phyloP scores from a whole-genome alignment of 2,329 filamentous ascomycete genomes.

The Mariannaea elegans region DNA sequence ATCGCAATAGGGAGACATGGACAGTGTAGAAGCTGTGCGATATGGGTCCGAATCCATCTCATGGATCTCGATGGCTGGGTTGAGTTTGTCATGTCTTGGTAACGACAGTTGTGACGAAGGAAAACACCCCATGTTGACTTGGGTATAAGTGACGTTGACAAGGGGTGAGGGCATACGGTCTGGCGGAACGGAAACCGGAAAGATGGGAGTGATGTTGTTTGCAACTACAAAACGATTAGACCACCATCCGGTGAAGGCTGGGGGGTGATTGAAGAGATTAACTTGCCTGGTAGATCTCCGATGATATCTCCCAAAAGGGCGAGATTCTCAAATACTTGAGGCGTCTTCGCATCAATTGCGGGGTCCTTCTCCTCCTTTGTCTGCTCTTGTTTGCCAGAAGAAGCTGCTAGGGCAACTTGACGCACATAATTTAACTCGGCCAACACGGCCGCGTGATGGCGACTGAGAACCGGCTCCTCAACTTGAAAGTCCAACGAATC shows the following conservation, averaged over 20 bases:
- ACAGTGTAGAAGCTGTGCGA: background rate
- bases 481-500: constrained; percentile 1
- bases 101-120: background rate
- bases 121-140: background rate
- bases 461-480: constrained; percentile 2
- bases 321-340: background rate
- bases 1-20: background rate
- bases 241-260: background rate
- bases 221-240: background rate
- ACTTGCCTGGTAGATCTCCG: background rate
- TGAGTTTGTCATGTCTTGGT: background rate
- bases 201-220: background rate
- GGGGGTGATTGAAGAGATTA: background rate
- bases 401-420: background rate
- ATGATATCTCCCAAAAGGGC: background rate
- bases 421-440: constrained; percentile 6
- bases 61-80: background rate
- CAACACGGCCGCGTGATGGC: constrained; percentile 8
- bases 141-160: background rate
- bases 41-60: background rate
- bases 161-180: background rate
- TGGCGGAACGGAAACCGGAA: background rate
- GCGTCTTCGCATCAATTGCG: background rate
- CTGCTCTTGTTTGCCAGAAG: background rate
- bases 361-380: background rate